Evolutionary conservation across 441 rosid genomes (phyloP), one percentile per base, ranked within the genome.

Genomic region (California macrophylla): DNA sequence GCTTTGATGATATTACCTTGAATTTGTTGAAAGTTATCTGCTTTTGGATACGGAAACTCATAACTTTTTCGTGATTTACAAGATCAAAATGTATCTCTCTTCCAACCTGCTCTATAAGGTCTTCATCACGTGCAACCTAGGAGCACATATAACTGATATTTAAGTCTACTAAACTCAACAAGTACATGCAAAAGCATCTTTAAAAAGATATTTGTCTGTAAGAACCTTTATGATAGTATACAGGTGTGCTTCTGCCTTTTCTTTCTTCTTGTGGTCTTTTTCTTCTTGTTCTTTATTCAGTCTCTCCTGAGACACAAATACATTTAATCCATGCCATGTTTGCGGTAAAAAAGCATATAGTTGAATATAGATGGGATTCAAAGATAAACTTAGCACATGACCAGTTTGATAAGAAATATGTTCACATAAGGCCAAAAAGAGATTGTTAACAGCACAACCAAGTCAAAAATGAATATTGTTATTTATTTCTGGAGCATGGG

Each of bases 221-320:
- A 70, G 58, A 69, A 88, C 89, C 95, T 93, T 93, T 70, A 93
- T 87, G 64, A 89, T 86, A 13, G 98, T 93, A 82, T 81, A 91
- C 65, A 93, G 95, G 78, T 93, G 97, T 15, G 95, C 97, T 73
- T 93, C 82, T 28, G 96, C 98, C 74, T 91, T 93, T 74, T 89
- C 82, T 83, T 82, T 86, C 77, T 85, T 84, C 84, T 88, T 93
- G 71, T 91, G 89, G 68, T 81, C 92, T 77, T 93, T 87, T 76
- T 88, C 97, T 82, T 91, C 95, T 72, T 91, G 97, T 72, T 91
- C 97, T 76, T 88, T 93, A 84, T 88, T 91, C 78, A 93, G 82
- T 74, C 97, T 89, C 77, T 83, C 85, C 98, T 93, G 84, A 78
- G 65, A 75, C 16, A 34, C 25, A 28, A 66, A 21, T 32, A 16